Evolutionary conservation across 345 rosid genomes (phyloP).

Genomic region (Crucihimalaya himalaica): DNA sequence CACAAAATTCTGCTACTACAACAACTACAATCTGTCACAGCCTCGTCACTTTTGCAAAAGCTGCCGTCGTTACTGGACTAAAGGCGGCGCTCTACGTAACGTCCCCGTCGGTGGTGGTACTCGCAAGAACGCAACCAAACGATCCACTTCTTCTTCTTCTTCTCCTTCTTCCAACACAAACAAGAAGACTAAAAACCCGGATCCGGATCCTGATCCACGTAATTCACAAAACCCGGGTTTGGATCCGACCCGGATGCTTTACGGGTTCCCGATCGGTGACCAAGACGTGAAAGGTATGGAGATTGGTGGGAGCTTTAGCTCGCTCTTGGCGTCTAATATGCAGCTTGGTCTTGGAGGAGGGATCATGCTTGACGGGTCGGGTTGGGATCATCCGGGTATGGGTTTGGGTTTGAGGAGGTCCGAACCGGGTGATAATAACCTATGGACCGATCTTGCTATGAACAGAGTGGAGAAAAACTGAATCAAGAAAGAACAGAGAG

Average conservation of each 20-base stretch:
- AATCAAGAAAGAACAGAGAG: neutral
- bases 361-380: slow-evolving; percentile 36
- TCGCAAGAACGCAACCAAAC: slow-evolving; percentile 39
- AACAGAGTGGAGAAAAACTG: slow-evolving; percentile 41
- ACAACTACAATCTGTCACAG: slow-evolving; percentile 43
- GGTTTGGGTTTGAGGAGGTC: slow-evolving; percentile 29
- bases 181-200: slow-evolving; percentile 39
- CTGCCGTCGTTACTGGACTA: slow-evolving; percentile 46
- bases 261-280: slow-evolving; percentile 43
- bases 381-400: slow-evolving; percentile 33
- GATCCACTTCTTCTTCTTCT: slow-evolving; percentile 19
- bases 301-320: slow-evolving; percentile 39
- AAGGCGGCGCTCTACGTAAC: slow-evolving; percentile 45
- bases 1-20: slow-evolving; percentile 44
- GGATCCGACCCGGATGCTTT: slow-evolving; percentile 41
- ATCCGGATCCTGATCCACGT: slow-evolving; percentile 26
- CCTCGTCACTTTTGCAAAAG: slow-evolving; percentile 46
- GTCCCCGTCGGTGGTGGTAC: slow-evolving; percentile 42
- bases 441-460: slow-evolving; percentile 41
- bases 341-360: slow-evolving; percentile 44
- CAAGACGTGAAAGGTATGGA: slow-evolving; percentile 41
- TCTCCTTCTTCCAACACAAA: slow-evolving; percentile 11
- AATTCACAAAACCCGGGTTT: slow-evolving; percentile 1
- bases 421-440: slow-evolving; percentile 22
- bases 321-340: slow-evolving; percentile 39